Evolutionary conservation across 2,329 filamentous ascomycete species (phyloP).

Genomic region (Escovopsis sp.): DNA sequence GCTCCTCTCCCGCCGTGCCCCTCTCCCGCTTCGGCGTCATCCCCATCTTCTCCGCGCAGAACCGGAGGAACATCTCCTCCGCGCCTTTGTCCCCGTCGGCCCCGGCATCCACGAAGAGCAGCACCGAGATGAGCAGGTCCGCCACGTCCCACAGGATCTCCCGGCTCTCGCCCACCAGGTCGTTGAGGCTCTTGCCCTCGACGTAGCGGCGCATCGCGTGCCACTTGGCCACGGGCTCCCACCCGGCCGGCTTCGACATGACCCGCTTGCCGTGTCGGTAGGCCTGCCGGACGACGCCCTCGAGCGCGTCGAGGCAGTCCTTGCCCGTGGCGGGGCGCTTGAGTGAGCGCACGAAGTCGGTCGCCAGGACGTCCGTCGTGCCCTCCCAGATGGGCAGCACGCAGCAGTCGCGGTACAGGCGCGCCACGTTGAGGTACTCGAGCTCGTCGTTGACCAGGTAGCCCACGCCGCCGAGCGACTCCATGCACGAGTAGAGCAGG

Average conservation of each 20-base stretch:
- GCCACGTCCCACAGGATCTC: conserved; percentile 27
- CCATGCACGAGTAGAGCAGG: conserved; percentile 43
- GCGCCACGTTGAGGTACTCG: conserved; percentile 49
- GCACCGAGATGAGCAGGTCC: conserved; percentile 26
- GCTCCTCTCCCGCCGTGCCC: conserved; percentile 10
- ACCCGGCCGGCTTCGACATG: conserved; percentile 10
- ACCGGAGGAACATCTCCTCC: conserved; percentile 25
- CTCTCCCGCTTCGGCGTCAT: conserved; percentile 7
- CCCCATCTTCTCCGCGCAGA: conserved; percentile 16
- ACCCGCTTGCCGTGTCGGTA: conserved; percentile 11
- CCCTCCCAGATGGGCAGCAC: conserved; percentile 58
- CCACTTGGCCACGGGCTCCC: conserved; percentile 24
- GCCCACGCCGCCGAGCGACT: conserved; percentile 49
- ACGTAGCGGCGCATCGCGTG: conserved; percentile 21
- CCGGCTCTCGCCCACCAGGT: conserved; percentile 31
- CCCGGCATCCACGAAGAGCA: conserved; percentile 26
- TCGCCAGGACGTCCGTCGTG: conserved; percentile 54
- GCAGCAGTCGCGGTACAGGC: conserved; percentile 47
- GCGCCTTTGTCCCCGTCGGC: conserved; percentile 21
- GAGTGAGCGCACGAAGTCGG: conserved; percentile 30
- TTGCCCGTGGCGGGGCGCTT: conserved; percentile 26
- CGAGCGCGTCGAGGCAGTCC: conserved; percentile 26
- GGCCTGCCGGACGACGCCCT: conserved; percentile 20
- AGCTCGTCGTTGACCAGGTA: conserved; percentile 49
- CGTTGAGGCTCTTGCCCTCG: conserved; percentile 17